Evolutionary conservation across 2,329 filamentous ascomycete species (phyloP), one percentile per base, ranked within the genome.

Genomic region (Fusarium chlamydosporum): DNA sequence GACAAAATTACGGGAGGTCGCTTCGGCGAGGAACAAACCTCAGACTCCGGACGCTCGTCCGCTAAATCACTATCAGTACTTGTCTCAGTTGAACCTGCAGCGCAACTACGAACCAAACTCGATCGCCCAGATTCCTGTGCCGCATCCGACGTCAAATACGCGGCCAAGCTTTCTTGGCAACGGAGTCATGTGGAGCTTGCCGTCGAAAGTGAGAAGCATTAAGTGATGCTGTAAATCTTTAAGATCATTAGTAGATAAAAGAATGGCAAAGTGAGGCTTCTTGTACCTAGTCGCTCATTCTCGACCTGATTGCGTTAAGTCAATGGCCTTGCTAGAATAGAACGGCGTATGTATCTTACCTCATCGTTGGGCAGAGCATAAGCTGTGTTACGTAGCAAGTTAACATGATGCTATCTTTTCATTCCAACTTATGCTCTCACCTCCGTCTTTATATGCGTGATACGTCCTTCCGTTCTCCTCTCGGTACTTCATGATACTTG

Each of bases 341-440:
- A 27, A 37, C 29, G 18, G 13, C 4, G 11, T 11, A 13, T n/a
- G 7, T 4, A 43, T 6, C 13, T 2, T 16, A 65, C 66, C n/a
- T 68, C 61, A 16, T 69, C 65, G 9, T 68, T 68, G 1, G 65
- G 66, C 10, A 69, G 46, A 5, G 40, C 61, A 31, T 68, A 69
- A 8, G 40, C 66, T 69, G 13, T 1, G 4, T 2, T 11, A 8
- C 7, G 16, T 8, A 20, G 61, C 31, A 46, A 37, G 26, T 41
- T 26, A 26, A 6, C 13, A 2, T 10, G 9, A 9, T 8, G 20
- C 18, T 12, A 23, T 12, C 9, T 4, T 23, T 23, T 4, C 20
- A 23, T 20, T 20, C 15, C 7, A 45, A 7, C 27, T 16, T 31
- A 26, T 29, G 16, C 0, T 40, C 46, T 58, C 11, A 59, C 52